phyloP scores from a whole-genome alignment of 1,139 yeast species.

The Blastobotrys capitulatus region DNA sequence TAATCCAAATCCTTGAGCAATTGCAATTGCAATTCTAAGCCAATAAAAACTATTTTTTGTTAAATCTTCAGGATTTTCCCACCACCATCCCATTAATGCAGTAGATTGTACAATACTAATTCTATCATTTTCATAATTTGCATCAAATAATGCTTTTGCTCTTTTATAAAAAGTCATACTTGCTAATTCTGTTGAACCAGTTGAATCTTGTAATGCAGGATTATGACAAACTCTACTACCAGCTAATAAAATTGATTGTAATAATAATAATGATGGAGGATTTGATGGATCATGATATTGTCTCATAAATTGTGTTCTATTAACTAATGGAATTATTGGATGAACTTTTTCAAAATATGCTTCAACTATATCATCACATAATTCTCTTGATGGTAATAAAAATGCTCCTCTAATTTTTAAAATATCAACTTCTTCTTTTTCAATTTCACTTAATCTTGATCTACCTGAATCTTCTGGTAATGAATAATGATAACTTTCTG shows the following conservation, averaged over 20 bases:
- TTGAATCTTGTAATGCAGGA: conserved; percentile 51
- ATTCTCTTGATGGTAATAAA: conserved; percentile 54
- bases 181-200: conserved; percentile 54
- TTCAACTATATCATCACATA: conserved; percentile 58
- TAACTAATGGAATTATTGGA: conserved; percentile 67
- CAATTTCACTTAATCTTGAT: conserved; percentile 37
- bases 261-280: conserved; percentile 61
- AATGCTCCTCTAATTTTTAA: conserved; percentile 69
- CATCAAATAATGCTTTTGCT: conserved; percentile 71
- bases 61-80: conserved; percentile 78
- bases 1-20: conserved; percentile 77
- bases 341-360: conserved; percentile 63
- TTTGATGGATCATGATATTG: conserved; percentile 53
- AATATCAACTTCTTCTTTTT: conserved; percentile 63
- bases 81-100: conserved; percentile 59
- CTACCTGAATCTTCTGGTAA: conserved; percentile 31
- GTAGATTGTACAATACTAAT: conserved; percentile 63
- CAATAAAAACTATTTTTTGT: conserved; percentile 72
- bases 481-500: conserved; percentile 33
- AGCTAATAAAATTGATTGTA: conserved; percentile 64
- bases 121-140: conserved; percentile 68
- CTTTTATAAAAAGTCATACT: conserved; percentile 66
- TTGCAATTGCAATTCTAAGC: conserved; percentile 66
- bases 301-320: conserved; percentile 57
- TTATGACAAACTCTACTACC: conserved; percentile 61